These are phyloP conservation scores for Suhomyces prunicola DNA, from an alignment of 805 yeast genomes.

Conservation along the genomic window DNA sequence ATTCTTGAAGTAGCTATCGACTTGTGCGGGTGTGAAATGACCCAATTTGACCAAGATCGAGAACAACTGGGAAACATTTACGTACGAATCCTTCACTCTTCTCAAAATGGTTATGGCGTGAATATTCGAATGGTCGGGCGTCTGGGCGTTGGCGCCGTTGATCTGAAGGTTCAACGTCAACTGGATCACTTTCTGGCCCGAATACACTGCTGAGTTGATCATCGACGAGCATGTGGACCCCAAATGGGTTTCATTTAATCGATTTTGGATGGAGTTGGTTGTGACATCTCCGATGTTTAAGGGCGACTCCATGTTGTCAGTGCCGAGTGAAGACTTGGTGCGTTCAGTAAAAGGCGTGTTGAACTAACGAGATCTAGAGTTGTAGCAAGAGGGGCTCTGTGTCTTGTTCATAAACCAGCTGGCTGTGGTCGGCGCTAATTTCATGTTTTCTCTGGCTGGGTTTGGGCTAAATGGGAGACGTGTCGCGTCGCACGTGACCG, in stretches of 20 bases:
- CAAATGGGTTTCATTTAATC: slow-evolving; percentile 35
- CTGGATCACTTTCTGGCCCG: slow-evolving; percentile 38
- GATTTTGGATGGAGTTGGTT: slow-evolving; percentile 35
- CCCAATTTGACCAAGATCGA: slow-evolving; percentile 29
- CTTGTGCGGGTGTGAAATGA: slow-evolving; percentile 22
- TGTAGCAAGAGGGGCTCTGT: not conserved
- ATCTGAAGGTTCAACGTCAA: slow-evolving; percentile 17
- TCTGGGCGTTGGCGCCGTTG: slow-evolving; percentile 7
- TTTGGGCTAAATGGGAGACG: not conserved
- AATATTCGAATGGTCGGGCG: not conserved
- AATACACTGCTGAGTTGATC: slow-evolving; percentile 28
- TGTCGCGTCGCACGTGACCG: not conserved
- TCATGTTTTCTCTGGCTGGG: not conserved
- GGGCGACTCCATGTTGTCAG: slow-evolving; percentile 39
- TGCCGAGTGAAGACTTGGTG: slow-evolving; percentile 1
- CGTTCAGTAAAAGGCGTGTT: not conserved
- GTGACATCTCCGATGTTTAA: slow-evolving; percentile 40
- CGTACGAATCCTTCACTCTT: slow-evolving; percentile 41
- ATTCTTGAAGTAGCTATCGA: slow-evolving; percentile 29
- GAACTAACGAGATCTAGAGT: not conserved
- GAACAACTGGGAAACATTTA: slow-evolving; percentile 38
- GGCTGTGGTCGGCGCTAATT: not conserved
- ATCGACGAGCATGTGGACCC: slow-evolving; percentile 17
- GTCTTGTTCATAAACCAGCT: not conserved
- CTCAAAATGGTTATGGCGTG: slow-evolving; percentile 23